Evolutionary conservation across 768 basidiomycete species (phyloP).

Genomic region (Podaxis pistillaris): DNA sequence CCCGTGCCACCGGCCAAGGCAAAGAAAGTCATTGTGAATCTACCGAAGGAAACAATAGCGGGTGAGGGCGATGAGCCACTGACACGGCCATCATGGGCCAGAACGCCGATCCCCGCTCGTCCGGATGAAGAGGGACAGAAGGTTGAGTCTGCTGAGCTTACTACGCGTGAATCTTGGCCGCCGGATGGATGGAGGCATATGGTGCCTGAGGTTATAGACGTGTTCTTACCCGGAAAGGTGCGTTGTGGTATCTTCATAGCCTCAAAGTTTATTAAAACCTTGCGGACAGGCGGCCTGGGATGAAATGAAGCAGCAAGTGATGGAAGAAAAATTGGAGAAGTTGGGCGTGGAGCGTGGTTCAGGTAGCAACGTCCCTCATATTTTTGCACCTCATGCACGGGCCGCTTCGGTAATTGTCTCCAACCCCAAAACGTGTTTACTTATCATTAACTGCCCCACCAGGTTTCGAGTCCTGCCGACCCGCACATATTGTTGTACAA

Average conservation of each 20-base stretch:
- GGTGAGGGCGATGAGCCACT: constrained; percentile 39
- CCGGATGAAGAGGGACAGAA: constrained; percentile 12
- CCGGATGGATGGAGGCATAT: constrained; percentile 57
- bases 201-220: constrained; percentile 71
- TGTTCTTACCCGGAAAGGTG: constrained; percentile 83
- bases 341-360: constrained; percentile 74
- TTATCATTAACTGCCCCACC: constrained; percentile 4
- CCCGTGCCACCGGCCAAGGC: constrained; percentile 43
- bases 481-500: constrained; percentile 80
- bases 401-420: constrained; percentile 72
- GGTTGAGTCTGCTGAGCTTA: constrained; percentile 29
- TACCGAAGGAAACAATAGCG: constrained; percentile 66
- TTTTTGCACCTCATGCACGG: constrained; percentile 75
- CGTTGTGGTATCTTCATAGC: constrained; percentile 14
- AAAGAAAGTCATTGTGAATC: constrained; percentile 69
- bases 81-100: constrained; percentile 57
- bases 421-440: constrained; percentile 24
- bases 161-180: constrained; percentile 59
- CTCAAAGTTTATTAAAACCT: constrained; percentile 11
- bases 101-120: constrained; percentile 47
- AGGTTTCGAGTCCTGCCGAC: constrained; percentile 93
- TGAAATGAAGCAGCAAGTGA: constrained; percentile 60
- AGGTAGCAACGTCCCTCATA: constrained; percentile 52
- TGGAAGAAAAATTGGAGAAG: constrained; percentile 80
- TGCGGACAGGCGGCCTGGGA: constrained; percentile 68